These are phyloP conservation scores for Poronia punctata DNA, from an alignment of 495 filamentous ascomycete genomes.

Conservation along the genomic window DNA sequence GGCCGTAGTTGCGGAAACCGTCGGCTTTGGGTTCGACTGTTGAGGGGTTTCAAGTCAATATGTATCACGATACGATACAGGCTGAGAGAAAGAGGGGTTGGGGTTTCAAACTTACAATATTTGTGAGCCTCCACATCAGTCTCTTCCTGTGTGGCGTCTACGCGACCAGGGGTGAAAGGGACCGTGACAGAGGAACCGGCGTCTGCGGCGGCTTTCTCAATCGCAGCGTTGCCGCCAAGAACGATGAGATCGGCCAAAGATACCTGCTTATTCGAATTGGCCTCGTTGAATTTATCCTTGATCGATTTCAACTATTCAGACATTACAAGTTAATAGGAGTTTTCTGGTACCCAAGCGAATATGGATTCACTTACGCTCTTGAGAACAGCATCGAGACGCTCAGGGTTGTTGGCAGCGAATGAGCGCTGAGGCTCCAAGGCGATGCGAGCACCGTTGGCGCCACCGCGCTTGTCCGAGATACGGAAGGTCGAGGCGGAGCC, in stretches of 20 bases:
- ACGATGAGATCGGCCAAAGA: slow-evolving; percentile 56
- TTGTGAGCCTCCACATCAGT: slow-evolving; percentile 39
- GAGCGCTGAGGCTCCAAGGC: slow-evolving; percentile 48
- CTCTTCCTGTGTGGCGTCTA: slow-evolving; percentile 39
- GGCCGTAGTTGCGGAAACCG: slow-evolving; percentile 69
- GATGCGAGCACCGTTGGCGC: slow-evolving; percentile 55
- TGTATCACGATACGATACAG: background rate
- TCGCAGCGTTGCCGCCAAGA: slow-evolving; percentile 51
- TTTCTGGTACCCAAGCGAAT: background rate
- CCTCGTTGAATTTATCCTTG: slow-evolving; percentile 45
- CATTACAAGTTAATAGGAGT: too few relatives aligned
- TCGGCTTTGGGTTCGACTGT: slow-evolving; percentile 50
- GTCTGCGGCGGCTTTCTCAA: slow-evolving; percentile 50
- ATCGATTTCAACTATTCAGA: slow-evolving; percentile 36
- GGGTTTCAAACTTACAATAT: slow-evolving; percentile 16
- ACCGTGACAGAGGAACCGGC: slow-evolving; percentile 22
- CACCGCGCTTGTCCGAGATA: slow-evolving; percentile 55
- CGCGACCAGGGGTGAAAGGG: slow-evolving; percentile 27
- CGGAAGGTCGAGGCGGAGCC: slow-evolving; percentile 54
- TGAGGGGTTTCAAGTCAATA: background rate
- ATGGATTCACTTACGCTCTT: slow-evolving; percentile 5
- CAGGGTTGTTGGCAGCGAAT: slow-evolving; percentile 53
- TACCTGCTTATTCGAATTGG: slow-evolving; percentile 45
- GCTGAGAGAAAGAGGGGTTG: too few relatives aligned
- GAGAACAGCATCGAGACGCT: slow-evolving; percentile 41